Evolutionary conservation across 768 basidiomycete genomes (phyloP), one percentile per base, ranked within the genome.

Genomic region (Rhodotorula toruloides): DNA sequence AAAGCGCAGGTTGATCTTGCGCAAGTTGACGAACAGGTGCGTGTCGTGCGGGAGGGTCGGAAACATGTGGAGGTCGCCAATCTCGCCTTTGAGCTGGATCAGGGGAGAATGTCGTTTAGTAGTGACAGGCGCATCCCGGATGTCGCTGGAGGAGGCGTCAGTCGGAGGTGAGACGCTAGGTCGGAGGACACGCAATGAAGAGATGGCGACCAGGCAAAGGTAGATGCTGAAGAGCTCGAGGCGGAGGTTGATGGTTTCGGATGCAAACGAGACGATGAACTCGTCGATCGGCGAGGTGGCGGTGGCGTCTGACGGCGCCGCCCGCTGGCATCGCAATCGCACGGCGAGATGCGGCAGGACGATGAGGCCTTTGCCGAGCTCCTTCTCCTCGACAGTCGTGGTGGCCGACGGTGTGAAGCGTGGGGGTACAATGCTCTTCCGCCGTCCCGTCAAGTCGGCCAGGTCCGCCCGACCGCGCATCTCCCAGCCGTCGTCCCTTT

Each of bases 211-310:
- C 58, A 65, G 54, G 74, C 25, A 40, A 71, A 84, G 86, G 75
- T 92, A 92, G 37, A 86, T 79, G 74, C 87, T 85, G 22, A 84
- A 83, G 17, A 80, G 76, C 63, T 85, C 83, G 53, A 78, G 32
- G 6, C 75, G 66, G 46, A 74, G 54, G 16, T 69, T 54, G 36
- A 71, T 60, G 34, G 70, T n/a, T 25, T 74, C 59, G 37, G 68
- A 27, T 25, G 66, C 63, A 53, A 72, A 37, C 7, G 36, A 54
- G 37, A 65, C 37, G 29, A 34, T 17, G 31, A 71, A 27, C 37
- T 61, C 61, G 61, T 71, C 69, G 49, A 71, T 52, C 8, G 69
- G 56, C 1, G 27, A 42, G 6, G 37, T 6, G 31, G n/a, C 5
- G n/a, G 27, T 11, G n/a, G 8, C n/a, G 11, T 48, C n/a, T 6